Conservation (phyloP, 2,329 filamentous ascomycete genomes). For the Tolypocladium tundrense region DNA sequence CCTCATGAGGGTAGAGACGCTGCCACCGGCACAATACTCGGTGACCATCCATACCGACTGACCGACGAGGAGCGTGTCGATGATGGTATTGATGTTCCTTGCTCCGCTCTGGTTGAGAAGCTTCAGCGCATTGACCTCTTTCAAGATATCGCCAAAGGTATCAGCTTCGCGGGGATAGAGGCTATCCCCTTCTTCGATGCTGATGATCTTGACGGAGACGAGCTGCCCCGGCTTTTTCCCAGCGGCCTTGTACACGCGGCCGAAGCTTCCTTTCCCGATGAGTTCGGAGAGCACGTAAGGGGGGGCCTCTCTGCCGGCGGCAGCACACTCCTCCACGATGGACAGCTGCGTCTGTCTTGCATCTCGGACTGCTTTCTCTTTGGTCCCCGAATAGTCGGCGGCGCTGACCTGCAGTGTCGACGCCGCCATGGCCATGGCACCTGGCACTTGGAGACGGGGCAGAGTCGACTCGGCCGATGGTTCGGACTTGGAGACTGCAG, state of each 20-base stretch:
- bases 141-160: slow-evolving; percentile 59
- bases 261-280: slow-evolving; percentile 66
- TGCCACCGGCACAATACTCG: slow-evolving; percentile 77
- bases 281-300: slow-evolving; percentile 60
- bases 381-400: slow-evolving; percentile 34
- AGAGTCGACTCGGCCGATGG: no score
- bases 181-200: slow-evolving; percentile 68
- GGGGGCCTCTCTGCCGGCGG: slow-evolving; percentile 49
- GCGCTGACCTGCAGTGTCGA: slow-evolving; percentile 28
- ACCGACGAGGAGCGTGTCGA: slow-evolving; percentile 67
- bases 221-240: slow-evolving; percentile 36
- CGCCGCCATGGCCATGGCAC: slow-evolving; percentile 18
- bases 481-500: no score
- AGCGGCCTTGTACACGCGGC: slow-evolving; percentile 60
- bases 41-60: slow-evolving; percentile 82
- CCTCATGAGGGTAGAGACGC: slow-evolving; percentile 63
- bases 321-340: slow-evolving; percentile 51
- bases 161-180: slow-evolving; percentile 54
- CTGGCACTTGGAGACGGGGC: no score
- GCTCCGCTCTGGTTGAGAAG: slow-evolving; percentile 64
- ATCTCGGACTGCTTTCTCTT: slow-evolving; percentile 55
- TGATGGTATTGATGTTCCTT: slow-evolving; percentile 72
- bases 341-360: slow-evolving; percentile 58
- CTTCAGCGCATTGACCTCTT: slow-evolving; percentile 59
- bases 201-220: slow-evolving; percentile 76